Evolutionary conservation across 169 alveolate species (phyloP), one percentile per base, ranked within the genome.

Genomic region (Cryptosporidium meleagridis): DNA sequence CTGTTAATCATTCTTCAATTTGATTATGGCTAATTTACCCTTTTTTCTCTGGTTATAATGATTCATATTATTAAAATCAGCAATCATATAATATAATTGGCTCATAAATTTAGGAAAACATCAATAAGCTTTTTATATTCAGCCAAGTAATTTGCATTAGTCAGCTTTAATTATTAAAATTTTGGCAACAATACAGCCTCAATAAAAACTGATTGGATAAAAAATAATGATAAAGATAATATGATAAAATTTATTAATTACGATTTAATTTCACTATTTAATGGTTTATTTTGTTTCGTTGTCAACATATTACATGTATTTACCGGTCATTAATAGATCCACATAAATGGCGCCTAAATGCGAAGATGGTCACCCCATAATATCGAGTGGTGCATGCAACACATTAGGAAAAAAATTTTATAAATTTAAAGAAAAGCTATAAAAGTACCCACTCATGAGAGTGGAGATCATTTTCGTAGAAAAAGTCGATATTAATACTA

Each of bases 251-350:
- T 23, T 23, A 53, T 3, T 55, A n/a, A 23, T 26, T 26, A 23
- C 7, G 26, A 55, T 55, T 55, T 1, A 55, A 48, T 48, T 48
- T 48, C 23, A 21, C 55, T 48, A 48, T 48, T 48, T 3, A 68
- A n/a, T 26, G 39, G 23, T 21, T 12, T 29, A 31, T 21, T 33
- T n/a, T 10, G 12, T 33, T 65, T 65, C 37, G 33, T 33, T 16
- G 72, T 37, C 72, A 65, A 52, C 16, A 3, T 4, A 65, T 10
- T 65, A 29, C 72, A 65, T 65, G 72, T 53, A 65, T 65, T 65
- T 29, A 65, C 72, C 53, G 53, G 72, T 65, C 72, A 65, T 73
- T 73, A 31, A 52, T 73, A 73, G 86, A 73, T 73, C 86, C 86
- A 73, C 86, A 73, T 73, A n/a, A 9, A 73, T 53, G 70, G 62